Conservation (phyloP, 331 rosid genomes). For the Quercus phellos region DNA sequence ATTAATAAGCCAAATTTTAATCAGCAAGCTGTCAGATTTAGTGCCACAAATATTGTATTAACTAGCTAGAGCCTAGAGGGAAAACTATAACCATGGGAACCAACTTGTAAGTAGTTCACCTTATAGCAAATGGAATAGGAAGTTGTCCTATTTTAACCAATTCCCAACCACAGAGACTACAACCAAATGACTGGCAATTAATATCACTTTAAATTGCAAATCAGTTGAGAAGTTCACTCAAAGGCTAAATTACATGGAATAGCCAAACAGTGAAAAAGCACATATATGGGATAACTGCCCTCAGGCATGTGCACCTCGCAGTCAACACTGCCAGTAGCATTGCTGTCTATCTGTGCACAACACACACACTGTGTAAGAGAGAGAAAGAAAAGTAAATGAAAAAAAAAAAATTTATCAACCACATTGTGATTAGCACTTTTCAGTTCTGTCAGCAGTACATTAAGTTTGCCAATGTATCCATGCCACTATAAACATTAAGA, state of each 20-base stretch:
- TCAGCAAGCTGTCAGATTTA: neutral
- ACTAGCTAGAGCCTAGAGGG: neutral
- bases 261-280: neutral
- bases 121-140: neutral
- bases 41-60: neutral
- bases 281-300: neutral
- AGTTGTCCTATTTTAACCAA: neutral
- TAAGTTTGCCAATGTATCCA: neutral
- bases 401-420: neutral
- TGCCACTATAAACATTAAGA: neutral
- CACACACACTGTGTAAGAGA: neutral
- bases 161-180: neutral
- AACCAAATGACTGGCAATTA: neutral
- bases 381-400: neutral
- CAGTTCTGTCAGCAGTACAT: neutral
- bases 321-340: neutral
- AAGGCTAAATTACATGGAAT: neutral
- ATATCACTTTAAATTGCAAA: neutral
- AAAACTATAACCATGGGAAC: neutral
- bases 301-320: neutral
- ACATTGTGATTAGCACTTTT: neutral
- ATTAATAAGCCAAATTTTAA: neutral
- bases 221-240: neutral
- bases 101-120: neutral
- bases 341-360: neutral